These are phyloP conservation scores for Symbiodinium pilosum DNA, from an alignment of 73 alveolate species.

Conservation along the genomic window DNA sequence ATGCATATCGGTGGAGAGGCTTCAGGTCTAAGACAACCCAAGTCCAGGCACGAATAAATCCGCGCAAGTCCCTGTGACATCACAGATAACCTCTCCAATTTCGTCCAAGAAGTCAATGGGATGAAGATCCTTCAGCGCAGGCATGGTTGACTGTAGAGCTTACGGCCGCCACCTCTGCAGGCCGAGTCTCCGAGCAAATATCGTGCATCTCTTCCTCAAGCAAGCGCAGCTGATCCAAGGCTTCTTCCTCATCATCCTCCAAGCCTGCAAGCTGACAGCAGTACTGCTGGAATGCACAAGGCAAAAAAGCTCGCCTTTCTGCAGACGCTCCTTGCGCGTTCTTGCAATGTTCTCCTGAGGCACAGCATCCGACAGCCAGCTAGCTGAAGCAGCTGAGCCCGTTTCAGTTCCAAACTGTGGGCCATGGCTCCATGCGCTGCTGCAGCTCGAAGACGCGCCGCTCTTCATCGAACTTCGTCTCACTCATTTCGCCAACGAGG, in stretches of 20 bases:
- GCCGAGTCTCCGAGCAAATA: constrained; percentile 37
- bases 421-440: constrained; percentile 68
- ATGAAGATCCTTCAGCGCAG: constrained; percentile 27
- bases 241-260: constrained; percentile 70
- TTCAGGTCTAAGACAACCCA: neutral
- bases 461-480: constrained; percentile 66
- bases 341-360: constrained; percentile 31
- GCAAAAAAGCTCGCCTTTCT: neutral
- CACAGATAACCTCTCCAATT: constrained; percentile 75
- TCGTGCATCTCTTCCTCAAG: constrained; percentile 81
- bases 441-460: constrained; percentile 58
- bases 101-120: constrained; percentile 79
- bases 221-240: constrained; percentile 59
- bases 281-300: too few species aligned
- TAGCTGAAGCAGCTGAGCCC: neutral
- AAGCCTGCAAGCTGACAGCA: constrained; percentile 12
- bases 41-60: constrained; percentile 36
- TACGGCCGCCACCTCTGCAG: neutral
- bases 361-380: neutral
- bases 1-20: too few species aligned
- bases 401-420: neutral
- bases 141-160: too few species aligned
- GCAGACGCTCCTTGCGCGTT: constrained; percentile 54
- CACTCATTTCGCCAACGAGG: constrained; percentile 73
- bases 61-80: constrained; percentile 55